phyloP scores from a whole-genome alignment of 345 rosid genomes.

The Sonneratia alba region DNA sequence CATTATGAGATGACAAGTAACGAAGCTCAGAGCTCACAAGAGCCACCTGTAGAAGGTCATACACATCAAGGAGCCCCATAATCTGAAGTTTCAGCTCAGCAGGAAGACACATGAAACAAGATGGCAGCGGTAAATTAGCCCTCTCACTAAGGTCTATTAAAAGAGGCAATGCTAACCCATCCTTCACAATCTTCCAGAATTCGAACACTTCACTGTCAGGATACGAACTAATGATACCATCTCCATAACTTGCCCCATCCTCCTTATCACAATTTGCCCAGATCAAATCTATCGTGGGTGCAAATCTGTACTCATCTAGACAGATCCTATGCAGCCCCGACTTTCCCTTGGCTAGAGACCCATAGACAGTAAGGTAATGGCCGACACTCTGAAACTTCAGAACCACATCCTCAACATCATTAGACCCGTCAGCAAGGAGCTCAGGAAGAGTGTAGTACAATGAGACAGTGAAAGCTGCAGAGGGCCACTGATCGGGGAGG shows the following conservation, averaged over 20 bases:
- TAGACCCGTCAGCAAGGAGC: slow-evolving; percentile 16
- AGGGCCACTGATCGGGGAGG: slow-evolving; percentile 36
- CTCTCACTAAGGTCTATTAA: slow-evolving; percentile 47
- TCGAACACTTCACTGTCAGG: slow-evolving; percentile 33
- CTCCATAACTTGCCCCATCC: slow-evolving; percentile 10
- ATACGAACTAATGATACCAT: slow-evolving; percentile 3
- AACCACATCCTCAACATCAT: slow-evolving; percentile 22
- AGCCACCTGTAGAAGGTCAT: slow-evolving; percentile 38
- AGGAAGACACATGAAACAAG: slow-evolving; percentile 53
- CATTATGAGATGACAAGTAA: slow-evolving; percentile 37
- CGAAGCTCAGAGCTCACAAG: slow-evolving; percentile 39
- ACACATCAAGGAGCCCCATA: slow-evolving; percentile 47
- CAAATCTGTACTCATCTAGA: slow-evolving; percentile 37
- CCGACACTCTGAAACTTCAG: slow-evolving; percentile 44
- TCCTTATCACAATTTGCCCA: slow-evolving; percentile 17
- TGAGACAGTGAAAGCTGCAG: slow-evolving; percentile 22
- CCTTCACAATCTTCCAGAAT: slow-evolving; percentile 71
- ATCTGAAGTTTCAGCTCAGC: slow-evolving; percentile 58
- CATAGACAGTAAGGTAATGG: slow-evolving; percentile 43
- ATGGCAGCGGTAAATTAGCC: slow-evolving; percentile 39
- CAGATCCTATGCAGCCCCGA: slow-evolving; percentile 23
- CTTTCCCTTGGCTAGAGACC: slow-evolving; percentile 26
- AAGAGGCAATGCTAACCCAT: slow-evolving; percentile 53
- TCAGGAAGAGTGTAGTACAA: slow-evolving; percentile 50
- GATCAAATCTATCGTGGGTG: slow-evolving; percentile 26